Evolutionary conservation across 768 basidiomycete genomes (phyloP), one percentile per base, ranked within the genome.

Genomic region (Phlebiopsis gigantea): DNA sequence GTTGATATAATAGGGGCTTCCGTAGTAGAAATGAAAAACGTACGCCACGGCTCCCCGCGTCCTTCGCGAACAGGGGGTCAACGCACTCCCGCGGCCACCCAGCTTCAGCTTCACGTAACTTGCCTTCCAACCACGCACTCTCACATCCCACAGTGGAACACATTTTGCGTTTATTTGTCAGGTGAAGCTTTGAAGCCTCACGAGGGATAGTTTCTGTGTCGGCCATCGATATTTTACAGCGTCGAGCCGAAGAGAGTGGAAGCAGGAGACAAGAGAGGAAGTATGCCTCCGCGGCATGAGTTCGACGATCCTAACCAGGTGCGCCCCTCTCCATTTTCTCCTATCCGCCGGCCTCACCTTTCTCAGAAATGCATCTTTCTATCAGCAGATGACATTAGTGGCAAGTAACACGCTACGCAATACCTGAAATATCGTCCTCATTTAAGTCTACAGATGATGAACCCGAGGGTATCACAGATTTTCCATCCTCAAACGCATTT

Each of bases 341-440:
- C 21, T 49, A 30, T 25, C 22, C 43, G n/a, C 24, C 39, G n/a
- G 17, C 49, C 46, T 29, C 19, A 9, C 10, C 34, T 42, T 9
- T 19, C 10, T 17, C 51, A 68, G 67, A 59, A 62, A 9, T 65
- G 64, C 39, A 46, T 65, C 29, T 65, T 63, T 51, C 58, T 68
- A 17, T 55, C 65, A 10, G 59, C 65, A 17, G 10, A 47, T 39
- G 30, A 55, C 46, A 9, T 8, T 31, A 19, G 22, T 26, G 54
- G 54, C 46, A 14, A 21, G 45, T 39, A 1, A 29, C 8, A 30
- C 21, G 12, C 10, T n/a, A 14, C 15, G 29, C 26, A n/a, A 7
- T 6, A n/a, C n/a, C 2, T 17, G 4, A 4, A n/a, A 17, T 8
- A n/a, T 17, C 15, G n/a, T 5, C 4, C 47, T 26, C 47, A 26